phyloP scores from a whole-genome alignment of 2,329 filamentous ascomycete genomes.

The Monilinia aucupariae region DNA sequence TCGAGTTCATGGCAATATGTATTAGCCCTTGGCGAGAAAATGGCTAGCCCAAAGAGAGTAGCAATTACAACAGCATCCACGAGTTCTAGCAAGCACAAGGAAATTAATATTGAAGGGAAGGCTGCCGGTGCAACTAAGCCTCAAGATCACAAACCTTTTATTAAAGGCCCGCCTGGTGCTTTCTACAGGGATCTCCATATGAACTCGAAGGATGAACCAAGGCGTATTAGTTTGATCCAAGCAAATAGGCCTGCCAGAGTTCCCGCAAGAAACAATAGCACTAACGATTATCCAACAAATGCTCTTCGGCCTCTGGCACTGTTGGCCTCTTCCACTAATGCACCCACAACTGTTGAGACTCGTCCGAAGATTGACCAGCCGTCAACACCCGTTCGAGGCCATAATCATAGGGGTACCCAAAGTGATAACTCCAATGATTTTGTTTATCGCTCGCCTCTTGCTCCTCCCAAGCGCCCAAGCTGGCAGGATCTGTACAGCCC shows the following conservation, averaged over 20 bases:
- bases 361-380: constrained; percentile 7
- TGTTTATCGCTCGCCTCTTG: constrained; percentile 31
- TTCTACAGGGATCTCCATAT: constrained; percentile 28
- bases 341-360: neutral
- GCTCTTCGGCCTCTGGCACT: constrained; percentile 27
- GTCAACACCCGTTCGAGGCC: constrained; percentile 10
- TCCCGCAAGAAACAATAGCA: constrained; percentile 7
- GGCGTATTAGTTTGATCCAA: constrained; percentile 11
- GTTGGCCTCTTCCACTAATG: constrained; percentile 14
- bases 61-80: neutral
- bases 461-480: constrained; percentile 27
- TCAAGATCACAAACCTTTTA: constrained; percentile 19
- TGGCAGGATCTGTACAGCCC: constrained; percentile 31
- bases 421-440: constrained; percentile 21
- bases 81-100: neutral
- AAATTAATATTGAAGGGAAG: neutral
- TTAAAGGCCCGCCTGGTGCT: constrained; percentile 27
- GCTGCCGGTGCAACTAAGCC: neutral
- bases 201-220: constrained; percentile 19
- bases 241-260: constrained; percentile 11
- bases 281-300: constrained; percentile 25
- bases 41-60: neutral
- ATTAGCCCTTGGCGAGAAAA: constrained; percentile 19
- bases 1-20: constrained; percentile 24
- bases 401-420: neutral